Conservation (phyloP, 2,329 filamentous ascomycete species). For the Clathrospora elynae region DNA sequence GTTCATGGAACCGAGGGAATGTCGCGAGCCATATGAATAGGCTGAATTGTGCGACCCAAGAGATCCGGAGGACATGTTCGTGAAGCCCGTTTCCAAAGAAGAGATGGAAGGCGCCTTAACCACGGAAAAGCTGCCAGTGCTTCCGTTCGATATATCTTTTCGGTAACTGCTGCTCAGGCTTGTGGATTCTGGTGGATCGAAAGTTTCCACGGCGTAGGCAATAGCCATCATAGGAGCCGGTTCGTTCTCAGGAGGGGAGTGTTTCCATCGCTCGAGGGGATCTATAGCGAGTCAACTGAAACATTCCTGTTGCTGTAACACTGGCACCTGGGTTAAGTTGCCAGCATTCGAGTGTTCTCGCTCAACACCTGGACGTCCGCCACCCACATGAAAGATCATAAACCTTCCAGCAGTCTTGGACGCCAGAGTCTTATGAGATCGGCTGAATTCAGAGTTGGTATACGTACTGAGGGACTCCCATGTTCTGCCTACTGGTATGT, state of each 20-base stretch:
- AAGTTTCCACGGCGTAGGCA: slow-evolving; percentile 60
- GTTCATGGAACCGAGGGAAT: slow-evolving; percentile 62
- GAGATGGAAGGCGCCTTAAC: slow-evolving; percentile 59
- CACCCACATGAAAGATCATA: slow-evolving; percentile 27
- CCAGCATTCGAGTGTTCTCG: slow-evolving; percentile 3
- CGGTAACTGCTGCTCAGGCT: slow-evolving; percentile 50
- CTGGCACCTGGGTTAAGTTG: slow-evolving; percentile 12
- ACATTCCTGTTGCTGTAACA: slow-evolving; percentile 28
- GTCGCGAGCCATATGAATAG: slow-evolving; percentile 62
- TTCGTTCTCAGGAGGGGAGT: slow-evolving; percentile 72
- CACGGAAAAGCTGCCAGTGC: slow-evolving; percentile 56
- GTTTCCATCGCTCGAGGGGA: slow-evolving; percentile 71
- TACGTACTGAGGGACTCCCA: slow-evolving; percentile 51
- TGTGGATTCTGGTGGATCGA: slow-evolving; percentile 37
- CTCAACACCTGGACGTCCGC: slow-evolving; percentile 4
- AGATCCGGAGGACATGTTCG: slow-evolving; percentile 59
- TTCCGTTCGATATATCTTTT: slow-evolving; percentile 58
- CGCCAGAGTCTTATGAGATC: slow-evolving; percentile 24
- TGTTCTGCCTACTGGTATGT: slow-evolving; percentile 71
- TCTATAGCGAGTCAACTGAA: slow-evolving; percentile 57
- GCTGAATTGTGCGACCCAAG: slow-evolving; percentile 61
- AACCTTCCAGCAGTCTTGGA: slow-evolving; percentile 26
- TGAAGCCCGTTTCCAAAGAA: slow-evolving; percentile 58
- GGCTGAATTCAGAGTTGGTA: slow-evolving; percentile 19
- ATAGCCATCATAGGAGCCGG: slow-evolving; percentile 68